Evolutionary conservation across 176 grass and related monocot species (phyloP).

Genomic region (Avena insularis): DNA sequence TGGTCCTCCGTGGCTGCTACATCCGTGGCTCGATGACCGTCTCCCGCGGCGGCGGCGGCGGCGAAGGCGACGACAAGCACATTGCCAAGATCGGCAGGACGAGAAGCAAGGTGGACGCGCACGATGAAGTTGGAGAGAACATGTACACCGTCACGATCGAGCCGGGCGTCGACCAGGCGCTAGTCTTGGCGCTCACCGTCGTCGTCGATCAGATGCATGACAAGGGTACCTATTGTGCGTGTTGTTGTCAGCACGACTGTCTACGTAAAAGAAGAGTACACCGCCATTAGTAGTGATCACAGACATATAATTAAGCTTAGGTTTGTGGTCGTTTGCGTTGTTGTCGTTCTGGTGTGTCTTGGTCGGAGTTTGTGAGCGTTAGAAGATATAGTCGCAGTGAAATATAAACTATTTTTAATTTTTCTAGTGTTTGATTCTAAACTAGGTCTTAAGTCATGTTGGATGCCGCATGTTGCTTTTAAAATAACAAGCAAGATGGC

Average conservation of each 20-base stretch:
- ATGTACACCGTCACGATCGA: conserved; percentile 41
- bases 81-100: conserved; percentile 43
- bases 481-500: no score
- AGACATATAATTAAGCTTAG: no score
- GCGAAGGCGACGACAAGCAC: neutral
- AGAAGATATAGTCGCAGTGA: no score
- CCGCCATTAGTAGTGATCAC: no score
- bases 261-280: no score
- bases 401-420: no score
- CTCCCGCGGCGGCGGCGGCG: conserved; percentile 9
- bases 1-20: conserved; percentile 53
- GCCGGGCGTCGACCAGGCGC: conserved; percentile 49
- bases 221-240: neutral
- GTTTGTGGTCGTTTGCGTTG: no score
- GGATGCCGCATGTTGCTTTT: no score
- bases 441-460: no score
- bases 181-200: conserved; percentile 51
- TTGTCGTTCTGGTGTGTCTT: no score
- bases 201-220: conserved; percentile 51
- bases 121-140: conserved; percentile 29
- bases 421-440: no score
- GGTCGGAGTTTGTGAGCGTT: no score
- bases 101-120: neutral
- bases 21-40: conserved; percentile 31
- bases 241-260: neutral